Conservation (phyloP, 176 grass and related monocot genomes). For the Paspalum vaginatum region DNA sequence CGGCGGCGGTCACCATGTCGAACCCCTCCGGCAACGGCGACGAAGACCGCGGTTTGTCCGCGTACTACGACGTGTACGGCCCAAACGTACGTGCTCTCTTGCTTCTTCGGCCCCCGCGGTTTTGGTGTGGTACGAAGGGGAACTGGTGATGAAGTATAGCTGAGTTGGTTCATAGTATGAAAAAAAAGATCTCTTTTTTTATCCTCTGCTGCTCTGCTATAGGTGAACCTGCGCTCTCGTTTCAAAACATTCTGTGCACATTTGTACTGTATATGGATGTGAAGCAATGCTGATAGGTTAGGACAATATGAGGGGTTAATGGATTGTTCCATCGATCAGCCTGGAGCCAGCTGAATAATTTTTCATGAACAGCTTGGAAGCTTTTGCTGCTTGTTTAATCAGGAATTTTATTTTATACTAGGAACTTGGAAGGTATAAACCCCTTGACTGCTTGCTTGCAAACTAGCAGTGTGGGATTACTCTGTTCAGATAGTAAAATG, state of each 20-base stretch:
- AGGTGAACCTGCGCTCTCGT: neutral
- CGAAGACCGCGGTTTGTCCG: neutral
- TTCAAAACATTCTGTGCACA: neutral
- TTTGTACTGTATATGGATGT: neutral
- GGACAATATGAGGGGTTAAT: neutral
- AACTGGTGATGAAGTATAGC: neutral
- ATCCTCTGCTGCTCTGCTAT: neutral
- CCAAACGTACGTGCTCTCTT: constrained; percentile 47
- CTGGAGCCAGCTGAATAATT: neutral
- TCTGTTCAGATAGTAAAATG: neutral
- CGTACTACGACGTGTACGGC: constrained; percentile 70
- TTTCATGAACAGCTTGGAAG: neutral
- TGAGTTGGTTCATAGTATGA: neutral
- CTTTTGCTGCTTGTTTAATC: neutral
- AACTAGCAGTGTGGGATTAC: neutral
- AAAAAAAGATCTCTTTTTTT: neutral
- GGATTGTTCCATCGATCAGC: neutral
- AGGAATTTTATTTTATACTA: neutral
- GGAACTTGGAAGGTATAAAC: neutral
- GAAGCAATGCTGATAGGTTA: neutral
- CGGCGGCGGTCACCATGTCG: constrained; percentile 33
- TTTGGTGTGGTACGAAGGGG: neutral
- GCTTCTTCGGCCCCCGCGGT: neutral
- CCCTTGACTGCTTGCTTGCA: neutral
- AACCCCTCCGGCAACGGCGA: constrained; percentile 23